Percentiles rank a stretch among this genome's conserved stretches.
These are phyloP conservation scores for Gleditsia sinensis DNA, from an alignment of 306 rosid species.

Conservation along the genomic window DNA sequence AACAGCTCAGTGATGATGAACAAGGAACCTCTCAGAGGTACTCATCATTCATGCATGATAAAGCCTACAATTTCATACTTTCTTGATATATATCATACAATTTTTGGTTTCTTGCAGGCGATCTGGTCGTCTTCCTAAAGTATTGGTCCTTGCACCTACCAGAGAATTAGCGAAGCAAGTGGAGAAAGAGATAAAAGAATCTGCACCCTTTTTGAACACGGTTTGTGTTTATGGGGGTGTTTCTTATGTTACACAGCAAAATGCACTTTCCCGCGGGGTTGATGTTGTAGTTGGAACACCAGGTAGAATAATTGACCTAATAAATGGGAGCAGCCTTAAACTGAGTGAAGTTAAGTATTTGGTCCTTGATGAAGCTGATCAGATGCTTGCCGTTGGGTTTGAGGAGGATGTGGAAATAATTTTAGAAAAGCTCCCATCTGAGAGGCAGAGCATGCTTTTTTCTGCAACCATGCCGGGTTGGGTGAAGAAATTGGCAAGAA, in stretches of 20 bases:
- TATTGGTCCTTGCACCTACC: slow-evolving; percentile 91
- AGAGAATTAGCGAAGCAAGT: slow-evolving; percentile 97
- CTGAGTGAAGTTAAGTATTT: slow-evolving; percentile 75
- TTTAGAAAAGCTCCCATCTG: slow-evolving; percentile 72
- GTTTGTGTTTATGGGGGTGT: slow-evolving; percentile 98
- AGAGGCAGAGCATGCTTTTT: slow-evolving; percentile 94
- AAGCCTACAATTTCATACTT: not conserved
- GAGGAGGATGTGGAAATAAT: slow-evolving; percentile 97
- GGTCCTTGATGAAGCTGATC: slow-evolving; percentile 99
- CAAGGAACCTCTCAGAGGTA: slow-evolving; percentile 59
- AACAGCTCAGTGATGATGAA: slow-evolving; percentile 66
- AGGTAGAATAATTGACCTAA: slow-evolving; percentile 89
- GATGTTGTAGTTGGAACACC: slow-evolving; percentile 99
- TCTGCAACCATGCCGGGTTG: slow-evolving; percentile 96
- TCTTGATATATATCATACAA: slow-evolving; percentile 2
- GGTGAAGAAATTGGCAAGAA: slow-evolving; percentile 90
- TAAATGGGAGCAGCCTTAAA: slow-evolving; percentile 84
- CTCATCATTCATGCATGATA: not conserved
- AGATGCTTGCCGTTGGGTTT: slow-evolving; percentile 99
- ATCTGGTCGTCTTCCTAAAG: slow-evolving; percentile 75
- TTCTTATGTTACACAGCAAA: slow-evolving; percentile 79
- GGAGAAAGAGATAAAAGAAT: slow-evolving; percentile 94
- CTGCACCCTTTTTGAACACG: slow-evolving; percentile 85
- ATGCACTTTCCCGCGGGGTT: slow-evolving; percentile 91
- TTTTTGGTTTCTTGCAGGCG: slow-evolving; percentile 54